phyloP scores from a whole-genome alignment of 2,329 filamentous ascomycete species.

The Aspergillus bombycis region DNA sequence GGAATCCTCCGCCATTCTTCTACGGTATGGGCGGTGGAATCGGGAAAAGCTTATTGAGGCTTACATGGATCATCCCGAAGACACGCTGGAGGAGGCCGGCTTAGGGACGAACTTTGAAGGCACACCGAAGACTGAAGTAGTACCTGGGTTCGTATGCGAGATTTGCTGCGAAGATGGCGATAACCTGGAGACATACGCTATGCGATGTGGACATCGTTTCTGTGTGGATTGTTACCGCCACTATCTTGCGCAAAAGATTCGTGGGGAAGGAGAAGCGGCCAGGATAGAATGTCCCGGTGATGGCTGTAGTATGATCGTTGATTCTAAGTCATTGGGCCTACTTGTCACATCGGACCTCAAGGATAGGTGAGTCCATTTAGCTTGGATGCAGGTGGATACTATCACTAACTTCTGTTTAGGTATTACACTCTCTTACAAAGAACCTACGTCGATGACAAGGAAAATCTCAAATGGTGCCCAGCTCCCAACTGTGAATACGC shows the following conservation, averaged over 20 bases:
- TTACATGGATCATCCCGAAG: slow-evolving; percentile 87
- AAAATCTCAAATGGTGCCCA: slow-evolving; percentile 95
- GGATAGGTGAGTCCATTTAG: slow-evolving; percentile 51
- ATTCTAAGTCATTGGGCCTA: slow-evolving; percentile 82
- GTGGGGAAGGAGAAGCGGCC: slow-evolving; percentile 91
- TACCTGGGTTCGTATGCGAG: slow-evolving; percentile 83
- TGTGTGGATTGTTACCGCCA: slow-evolving; percentile 91
- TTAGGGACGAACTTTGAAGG: slow-evolving; percentile 67
- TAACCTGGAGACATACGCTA: slow-evolving; percentile 79
- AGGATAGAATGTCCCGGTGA: slow-evolving; percentile 92
- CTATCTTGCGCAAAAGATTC: slow-evolving; percentile 90
- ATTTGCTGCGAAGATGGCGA: slow-evolving; percentile 93
- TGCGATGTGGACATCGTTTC: slow-evolving; percentile 93
- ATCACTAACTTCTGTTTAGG: slow-evolving; percentile 44
- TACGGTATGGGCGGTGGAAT: slow-evolving; percentile 92
- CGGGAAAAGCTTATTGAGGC: slow-evolving; percentile 92
- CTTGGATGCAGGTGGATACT: background rate
- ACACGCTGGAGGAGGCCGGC: slow-evolving; percentile 81
- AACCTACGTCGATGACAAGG: slow-evolving; percentile 96
- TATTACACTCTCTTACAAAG: slow-evolving; percentile 87
- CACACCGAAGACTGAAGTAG: slow-evolving; percentile 68
- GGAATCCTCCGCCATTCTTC: slow-evolving; percentile 86
- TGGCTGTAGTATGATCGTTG: slow-evolving; percentile 85
- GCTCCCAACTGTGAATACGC: slow-evolving; percentile 97
- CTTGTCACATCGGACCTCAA: slow-evolving; percentile 64